Evolutionary conservation across 768 basidiomycete genomes (phyloP).

Genomic region (Lentinula boryana): DNA sequence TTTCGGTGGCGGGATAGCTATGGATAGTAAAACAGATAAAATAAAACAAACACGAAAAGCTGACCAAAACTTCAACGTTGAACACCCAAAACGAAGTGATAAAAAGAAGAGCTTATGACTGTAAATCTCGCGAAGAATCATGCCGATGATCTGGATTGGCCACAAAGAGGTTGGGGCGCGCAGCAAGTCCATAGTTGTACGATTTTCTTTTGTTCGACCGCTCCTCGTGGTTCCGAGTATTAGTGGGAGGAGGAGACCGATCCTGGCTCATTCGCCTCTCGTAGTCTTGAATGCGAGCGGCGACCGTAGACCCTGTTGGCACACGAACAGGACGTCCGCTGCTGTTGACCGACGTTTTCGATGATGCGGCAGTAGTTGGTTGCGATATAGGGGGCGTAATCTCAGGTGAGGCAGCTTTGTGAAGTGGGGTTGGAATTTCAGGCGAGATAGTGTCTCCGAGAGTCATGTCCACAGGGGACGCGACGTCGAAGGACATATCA

Average conservation of each 20-base stretch:
- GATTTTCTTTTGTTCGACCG: constrained; percentile 30
- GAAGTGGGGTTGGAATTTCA: constrained; percentile 5
- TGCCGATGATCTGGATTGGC: constrained; percentile 59
- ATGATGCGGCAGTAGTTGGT: constrained; percentile 7
- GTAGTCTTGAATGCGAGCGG: constrained; percentile 48
- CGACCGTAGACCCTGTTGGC: constrained; percentile 29
- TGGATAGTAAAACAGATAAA: not conserved
- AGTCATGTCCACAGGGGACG: constrained; percentile 29
- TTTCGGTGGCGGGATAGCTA: not conserved
- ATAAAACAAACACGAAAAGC: not conserved
- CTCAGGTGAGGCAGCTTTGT: constrained; percentile 11
- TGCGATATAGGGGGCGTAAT: constrained; percentile 3
- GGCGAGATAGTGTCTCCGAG: constrained; percentile 8
- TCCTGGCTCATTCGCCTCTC: constrained; percentile 57
- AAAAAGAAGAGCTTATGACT: constrained; percentile 1
- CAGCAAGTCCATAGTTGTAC: constrained; percentile 59
- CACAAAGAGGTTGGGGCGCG: constrained; percentile 58
- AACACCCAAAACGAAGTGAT: not conserved
- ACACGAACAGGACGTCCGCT: constrained; percentile 11
- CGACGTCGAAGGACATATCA: constrained; percentile 9
- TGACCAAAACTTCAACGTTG: not conserved
- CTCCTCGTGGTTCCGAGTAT: constrained; percentile 38
- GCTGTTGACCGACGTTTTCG: not conserved
- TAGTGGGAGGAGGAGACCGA: constrained; percentile 27
- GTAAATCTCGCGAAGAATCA: constrained; percentile 8